Evolutionary conservation across 139 green algal species (phyloP).

Genomic region (Tetraselmis striata): DNA sequence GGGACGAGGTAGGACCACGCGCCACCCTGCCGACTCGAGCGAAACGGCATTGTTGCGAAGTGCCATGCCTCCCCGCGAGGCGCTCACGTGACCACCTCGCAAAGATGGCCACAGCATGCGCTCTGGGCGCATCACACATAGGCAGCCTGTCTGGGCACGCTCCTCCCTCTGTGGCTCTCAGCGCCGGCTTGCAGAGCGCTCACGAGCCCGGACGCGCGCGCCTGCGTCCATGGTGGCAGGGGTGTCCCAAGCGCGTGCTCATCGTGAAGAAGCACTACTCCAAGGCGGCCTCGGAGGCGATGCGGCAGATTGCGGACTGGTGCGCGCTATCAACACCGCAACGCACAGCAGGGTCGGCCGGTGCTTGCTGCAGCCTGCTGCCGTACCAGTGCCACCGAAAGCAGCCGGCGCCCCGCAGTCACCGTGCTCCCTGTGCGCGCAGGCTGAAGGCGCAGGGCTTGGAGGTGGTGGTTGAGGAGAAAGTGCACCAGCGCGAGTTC

Average conservation of each 20-base stretch:
- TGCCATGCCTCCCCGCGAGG: neutral
- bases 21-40: neutral
- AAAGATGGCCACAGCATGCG: neutral
- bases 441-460: slow-evolving; percentile 38
- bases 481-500: slow-evolving; percentile 49
- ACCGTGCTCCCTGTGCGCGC: neutral
- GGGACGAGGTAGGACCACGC: slow-evolving; percentile 34
- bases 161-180: no score
- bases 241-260: slow-evolving; percentile 42
- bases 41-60: neutral
- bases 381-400: no score
- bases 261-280: slow-evolving; percentile 75
- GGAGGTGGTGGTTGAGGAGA: slow-evolving; percentile 63
- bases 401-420: no score
- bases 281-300: slow-evolving; percentile 31
- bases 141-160: no score
- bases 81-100: neutral
- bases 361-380: neutral
- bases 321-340: slow-evolving; percentile 15
- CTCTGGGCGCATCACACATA: neutral
- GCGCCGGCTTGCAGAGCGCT: no score
- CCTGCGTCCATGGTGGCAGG: neutral
- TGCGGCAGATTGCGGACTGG: slow-evolving; percentile 66
- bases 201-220: no score
- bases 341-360: slow-evolving; percentile 3